These are phyloP conservation scores for Rhizopus microsporus DNA, from an alignment of 371 early-diverging fungal genomes.

Conservation along the genomic window DNA sequence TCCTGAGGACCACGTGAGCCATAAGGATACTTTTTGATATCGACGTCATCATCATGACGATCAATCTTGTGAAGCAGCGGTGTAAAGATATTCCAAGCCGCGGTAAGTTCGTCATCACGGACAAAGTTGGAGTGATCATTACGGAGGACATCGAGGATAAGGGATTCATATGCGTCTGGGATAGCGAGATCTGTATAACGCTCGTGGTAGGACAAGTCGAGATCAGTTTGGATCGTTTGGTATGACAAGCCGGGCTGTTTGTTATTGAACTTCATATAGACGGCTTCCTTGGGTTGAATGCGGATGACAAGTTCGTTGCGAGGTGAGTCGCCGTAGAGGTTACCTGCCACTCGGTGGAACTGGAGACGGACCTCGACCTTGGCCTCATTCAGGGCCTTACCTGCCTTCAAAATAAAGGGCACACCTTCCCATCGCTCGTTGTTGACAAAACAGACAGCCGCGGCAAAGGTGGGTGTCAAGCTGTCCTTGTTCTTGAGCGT, in stretches of 20 bases:
- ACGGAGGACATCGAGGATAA: conserved; percentile 88
- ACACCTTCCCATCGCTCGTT: conserved; percentile 97
- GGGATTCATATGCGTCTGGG: conserved; percentile 96
- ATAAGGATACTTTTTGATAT: conserved; percentile 79
- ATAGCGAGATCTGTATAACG: conserved; percentile 85
- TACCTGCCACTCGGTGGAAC: conserved; percentile 86
- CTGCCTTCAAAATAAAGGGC: conserved; percentile 95
- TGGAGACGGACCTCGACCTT: conserved; percentile 96
- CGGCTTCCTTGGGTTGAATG: conserved; percentile 93
- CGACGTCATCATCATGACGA: conserved; percentile 45
- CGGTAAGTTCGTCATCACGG: conserved; percentile 93
- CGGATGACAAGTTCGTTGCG: conserved; percentile 97
- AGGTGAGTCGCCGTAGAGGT: conserved; percentile 67
- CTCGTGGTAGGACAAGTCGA: conserved; percentile 88
- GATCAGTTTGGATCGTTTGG: conserved; percentile 78
- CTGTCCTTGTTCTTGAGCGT: conserved; percentile 79
- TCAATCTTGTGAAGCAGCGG: conserved; percentile 93
- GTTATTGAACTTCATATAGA: conserved; percentile 97
- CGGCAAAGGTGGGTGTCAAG: conserved; percentile 93
- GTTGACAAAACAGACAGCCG: conserved; percentile 80
- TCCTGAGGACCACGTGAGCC: conserved; percentile 89
- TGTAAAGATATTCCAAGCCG: conserved; percentile 97
- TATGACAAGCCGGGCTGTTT: conserved; percentile 85
- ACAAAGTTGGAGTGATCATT: conserved; percentile 97
- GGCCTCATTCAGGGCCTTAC: conserved; percentile 93